Evolutionary conservation across 441 rosid genomes (phyloP), one percentile per base, ranked within the genome.

Genomic region (Arabidopsis lyrata): DNA sequence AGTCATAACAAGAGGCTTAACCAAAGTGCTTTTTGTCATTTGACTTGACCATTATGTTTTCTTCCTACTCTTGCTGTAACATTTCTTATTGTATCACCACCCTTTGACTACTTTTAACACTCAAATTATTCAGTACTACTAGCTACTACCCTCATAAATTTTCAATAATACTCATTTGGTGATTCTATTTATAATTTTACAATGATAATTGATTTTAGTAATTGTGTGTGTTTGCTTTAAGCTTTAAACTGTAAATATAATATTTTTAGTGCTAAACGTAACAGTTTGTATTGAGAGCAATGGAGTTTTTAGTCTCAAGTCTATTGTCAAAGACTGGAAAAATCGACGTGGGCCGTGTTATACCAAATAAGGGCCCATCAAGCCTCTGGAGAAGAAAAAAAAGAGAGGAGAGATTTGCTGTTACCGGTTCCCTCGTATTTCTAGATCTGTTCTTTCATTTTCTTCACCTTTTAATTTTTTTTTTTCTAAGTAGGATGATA

Each of bases 31-130:
- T 35, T 52, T 72, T 62, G 62, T 41, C 45, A 11, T 48, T 54
- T 69, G 42, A 35, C 35, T 60, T 70, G 71, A 64, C 45, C 58
- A 39, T 8, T 36, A 48, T 58, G 76, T 31, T 56, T 56, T 73
- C 49, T 32, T 47, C 2, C 6, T 58, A 16, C 12, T 36, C 18
- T 22, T 44, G 8, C 27, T 15, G 31, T 36, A 54, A 29, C 11
- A 29, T 41, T 73, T 55, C 69, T 64, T 55, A 55, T 44, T 53
- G 38, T 63, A 41, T 7, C 29, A 22, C 18, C 29, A 22, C 18
- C 18, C 42, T 65, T 8, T 2, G 6, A 14, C 47, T 47, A 63
- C n/a, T 20, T 11, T 9, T 56, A 15, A 22, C 35, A 9, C 35
- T 47, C 41, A 3, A 49, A 41, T 49, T 38, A 18, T 58, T 6